Evolutionary conservation across 768 basidiomycete species (phyloP), one percentile per base, ranked within the genome.

Genomic region (Pleurotus citrinopileatus): DNA sequence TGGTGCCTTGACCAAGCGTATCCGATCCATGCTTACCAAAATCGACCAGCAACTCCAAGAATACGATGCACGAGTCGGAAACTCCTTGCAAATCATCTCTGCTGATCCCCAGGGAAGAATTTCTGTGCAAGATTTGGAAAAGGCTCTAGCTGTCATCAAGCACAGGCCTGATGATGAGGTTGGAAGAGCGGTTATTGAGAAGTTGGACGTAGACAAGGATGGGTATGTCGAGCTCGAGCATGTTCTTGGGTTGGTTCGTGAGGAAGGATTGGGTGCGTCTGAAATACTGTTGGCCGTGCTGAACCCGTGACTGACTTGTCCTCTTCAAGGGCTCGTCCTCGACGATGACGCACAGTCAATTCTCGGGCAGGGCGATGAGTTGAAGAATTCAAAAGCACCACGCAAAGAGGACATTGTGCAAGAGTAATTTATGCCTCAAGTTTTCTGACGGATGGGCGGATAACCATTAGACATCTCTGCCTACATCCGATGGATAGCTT

Each of bases 331-430:
- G 55, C 88, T 91, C 36, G 79, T 94, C 34, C 73, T 95, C 50
- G 93, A 93, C 61, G 92, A 92, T 60, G 87, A 88, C 55, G 92
- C 89, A 2, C 82, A 89, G 70, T 82, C 83, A 9, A 76, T 96
- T 59, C 83, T 95, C 38, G 87, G 91, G 26, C 89, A 92, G 67
- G 87, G 92, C 26, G 81, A 77, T 52, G 92, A 95, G 69, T 77
- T 95, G 56, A 87, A 87, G 69, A 83, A 87, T 61, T 78, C 80
- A 20, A 44, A 36, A 27, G 81, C 76, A 65, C 92, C 94, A n/a
- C 83, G 92, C 67, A 94, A 96, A 73, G 96, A 97, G 74, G 95
- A 98, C 67, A 96, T 98, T 60, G 85, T 97, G 36, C 86, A 90
- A 66, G 89, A 91, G 64, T 78, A 71, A 65, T 66, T 55, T 22